Evolutionary conservation across 2,329 filamentous ascomycete genomes (phyloP), one percentile per base, ranked within the genome.

Genomic region (Penicillium digitatum): DNA sequence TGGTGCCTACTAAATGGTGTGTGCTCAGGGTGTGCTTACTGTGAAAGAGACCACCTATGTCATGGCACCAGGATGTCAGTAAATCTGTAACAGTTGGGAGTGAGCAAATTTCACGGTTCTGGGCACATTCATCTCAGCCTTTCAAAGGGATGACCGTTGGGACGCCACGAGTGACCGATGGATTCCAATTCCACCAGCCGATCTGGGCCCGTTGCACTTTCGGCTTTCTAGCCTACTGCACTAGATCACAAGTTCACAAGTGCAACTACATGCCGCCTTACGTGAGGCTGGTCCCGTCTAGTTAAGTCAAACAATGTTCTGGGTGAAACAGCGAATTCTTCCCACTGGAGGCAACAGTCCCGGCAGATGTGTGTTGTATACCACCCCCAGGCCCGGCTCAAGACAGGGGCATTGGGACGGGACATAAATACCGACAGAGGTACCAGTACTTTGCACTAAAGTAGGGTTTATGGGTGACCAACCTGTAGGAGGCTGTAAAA

Each of bases 191-290:
- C 44, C 44, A 37, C 48, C 29, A 48, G 44, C 45, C 44, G 22
- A 49, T 48, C 35, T 31, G 34, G 49, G 27, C 51, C 34, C 47
- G 18, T 42, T 31, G 27, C 35, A 39, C 26, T 24, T 44, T 42
- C 16, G 40, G 34, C 31, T 45, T 32, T 44, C 27, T 45, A 37
- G 46, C 20, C 48, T 40, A 48, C 48, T 56, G 44, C 47, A 46
- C 43, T 54, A 43, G 51, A 57, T 59, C 59, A 61, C 59, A 59
- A 42, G 54, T 61, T 59, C 59, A 61, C 57, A 59, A 38, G 54
- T 61, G 59, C 59, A 55, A 61, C 59, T 51, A 48, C 34, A 29
- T 48, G 48, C 48, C 52, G 49, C 52, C 47, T 48, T 51, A 52
- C 43, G 26, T 39, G 44, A 45, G 32, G 27, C 26, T 31, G 32